Conservation (phyloP, 106 monocot genomes). For the Xerophyta viscosa region DNA sequence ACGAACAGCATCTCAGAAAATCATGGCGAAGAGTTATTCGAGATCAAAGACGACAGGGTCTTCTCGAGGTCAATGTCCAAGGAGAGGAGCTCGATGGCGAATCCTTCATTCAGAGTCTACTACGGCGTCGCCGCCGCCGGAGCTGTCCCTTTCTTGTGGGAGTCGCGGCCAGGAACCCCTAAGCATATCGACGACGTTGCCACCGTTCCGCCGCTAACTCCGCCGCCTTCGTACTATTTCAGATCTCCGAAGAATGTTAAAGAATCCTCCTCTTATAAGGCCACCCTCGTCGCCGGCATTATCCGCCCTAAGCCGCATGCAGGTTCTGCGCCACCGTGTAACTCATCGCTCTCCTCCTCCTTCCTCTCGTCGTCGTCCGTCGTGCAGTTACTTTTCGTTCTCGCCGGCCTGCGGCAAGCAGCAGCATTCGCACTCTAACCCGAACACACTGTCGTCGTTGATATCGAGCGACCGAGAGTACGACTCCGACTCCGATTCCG, state of each 20-base stretch:
- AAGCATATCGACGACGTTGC: constrained; percentile 16
- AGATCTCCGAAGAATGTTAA: neutral
- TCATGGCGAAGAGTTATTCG: constrained; percentile 4
- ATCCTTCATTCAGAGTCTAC: constrained; percentile 44
- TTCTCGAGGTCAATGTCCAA: constrained; percentile 26
- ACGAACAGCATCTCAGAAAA: constrained; percentile 21
- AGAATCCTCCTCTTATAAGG: neutral
- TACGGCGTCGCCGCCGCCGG: constrained; percentile 33
- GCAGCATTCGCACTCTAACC: neutral
- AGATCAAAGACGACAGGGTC: constrained; percentile 28
- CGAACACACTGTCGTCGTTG: constrained; percentile 4
- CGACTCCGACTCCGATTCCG: constrained; percentile 17
- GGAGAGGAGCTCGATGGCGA: constrained; percentile 26
- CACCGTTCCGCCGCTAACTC: constrained; percentile 36
- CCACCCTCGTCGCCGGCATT: constrained; percentile 15
- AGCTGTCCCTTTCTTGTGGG: constrained; percentile 42
- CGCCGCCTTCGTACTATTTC: constrained; percentile 41
- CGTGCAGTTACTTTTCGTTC: too few relatives aligned
- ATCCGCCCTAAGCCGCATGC: constrained; percentile 12
- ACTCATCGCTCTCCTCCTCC: constrained; percentile 4
- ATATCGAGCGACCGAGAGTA: constrained; percentile 16
- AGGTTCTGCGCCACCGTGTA: constrained; percentile 1
- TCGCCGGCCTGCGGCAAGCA: neutral
- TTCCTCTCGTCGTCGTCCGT: constrained; percentile 7
- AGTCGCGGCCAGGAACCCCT: constrained; percentile 39